phyloP scores from a whole-genome alignment of 2,329 filamentous ascomycete species.

The Aspergillus udagawae region DNA sequence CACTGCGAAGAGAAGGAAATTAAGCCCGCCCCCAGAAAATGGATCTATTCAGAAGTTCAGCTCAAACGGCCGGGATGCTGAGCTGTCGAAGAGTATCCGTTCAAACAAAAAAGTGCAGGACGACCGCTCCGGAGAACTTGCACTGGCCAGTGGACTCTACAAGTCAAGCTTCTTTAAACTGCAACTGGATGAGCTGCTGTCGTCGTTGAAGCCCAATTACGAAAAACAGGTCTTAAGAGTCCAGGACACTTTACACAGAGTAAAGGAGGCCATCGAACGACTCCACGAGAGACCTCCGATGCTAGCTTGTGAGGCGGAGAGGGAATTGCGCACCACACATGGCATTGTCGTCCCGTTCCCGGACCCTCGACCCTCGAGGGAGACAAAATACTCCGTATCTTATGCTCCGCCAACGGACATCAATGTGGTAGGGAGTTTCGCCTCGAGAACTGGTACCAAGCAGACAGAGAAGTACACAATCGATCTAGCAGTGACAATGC shows the following conservation, averaged over 20 bases:
- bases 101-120: conserved; percentile 17
- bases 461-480: conserved; percentile 53
- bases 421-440: conserved; percentile 87
- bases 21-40: conserved; percentile 34
- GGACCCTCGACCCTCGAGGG: conserved; percentile 68
- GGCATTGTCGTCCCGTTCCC: conserved; percentile 78
- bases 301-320: conserved; percentile 61
- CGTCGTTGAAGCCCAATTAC: conserved; percentile 55
- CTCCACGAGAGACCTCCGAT: conserved; percentile 50
- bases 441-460: conserved; percentile 68
- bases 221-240: conserved; percentile 52
- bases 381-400: conserved; percentile 76
- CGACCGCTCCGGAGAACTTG: conserved; percentile 31
- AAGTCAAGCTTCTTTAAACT: conserved; percentile 66
- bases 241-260: conserved; percentile 50
- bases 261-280: conserved; percentile 56
- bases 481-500: conserved; percentile 87
- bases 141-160: conserved; percentile 50
- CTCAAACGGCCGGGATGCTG: background rate
- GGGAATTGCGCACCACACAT: conserved; percentile 61
- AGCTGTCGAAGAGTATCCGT: conserved; percentile 8
- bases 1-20: conserved; percentile 45
- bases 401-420: conserved; percentile 72
- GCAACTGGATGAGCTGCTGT: conserved; percentile 61
- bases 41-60: background rate